Percentiles rank a stretch among this genome's conserved stretches.
phyloP scores from a whole-genome alignment of 345 rosid genomes.

The Salix purpurea region DNA sequence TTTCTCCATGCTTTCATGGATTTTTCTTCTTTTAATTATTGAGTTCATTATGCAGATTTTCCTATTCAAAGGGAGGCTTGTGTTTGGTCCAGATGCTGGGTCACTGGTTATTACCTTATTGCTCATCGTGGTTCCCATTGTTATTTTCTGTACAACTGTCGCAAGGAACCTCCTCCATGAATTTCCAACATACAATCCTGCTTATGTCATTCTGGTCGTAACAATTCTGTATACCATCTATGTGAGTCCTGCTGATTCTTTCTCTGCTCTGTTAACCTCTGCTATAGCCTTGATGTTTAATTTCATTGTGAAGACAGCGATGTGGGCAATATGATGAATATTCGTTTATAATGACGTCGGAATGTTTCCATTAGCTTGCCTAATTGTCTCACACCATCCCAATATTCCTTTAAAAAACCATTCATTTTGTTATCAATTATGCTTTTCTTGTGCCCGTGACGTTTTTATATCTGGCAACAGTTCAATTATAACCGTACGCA shows the following conservation, averaged over 20 bases:
- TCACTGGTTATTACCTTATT: conserved; percentile 37
- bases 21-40: neutral
- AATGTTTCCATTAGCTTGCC: neutral
- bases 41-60: conserved; percentile 36
- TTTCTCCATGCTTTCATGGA: neutral
- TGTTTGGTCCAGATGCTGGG: conserved; percentile 54
- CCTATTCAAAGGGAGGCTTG: conserved; percentile 38
- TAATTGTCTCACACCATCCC: neutral
- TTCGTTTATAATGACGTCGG: neutral
- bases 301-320: neutral
- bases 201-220: conserved; percentile 33
- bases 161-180: conserved; percentile 36
- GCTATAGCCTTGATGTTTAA: neutral
- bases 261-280: neutral
- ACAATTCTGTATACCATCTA: conserved; percentile 42
- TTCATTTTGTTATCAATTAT: neutral
- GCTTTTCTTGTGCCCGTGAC: neutral
- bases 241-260: conserved; percentile 34
- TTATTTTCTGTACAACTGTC: conserved; percentile 42
- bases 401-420: neutral
- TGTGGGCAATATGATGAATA: neutral
- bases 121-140: conserved; percentile 45
- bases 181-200: conserved; percentile 27
- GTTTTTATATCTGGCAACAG: neutral
- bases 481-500: conserved; percentile 6